Evolutionary conservation across 1,284 basidiomycete species (phyloP), one percentile per base, ranked within the genome.

Genomic region (Tilletia caries): DNA sequence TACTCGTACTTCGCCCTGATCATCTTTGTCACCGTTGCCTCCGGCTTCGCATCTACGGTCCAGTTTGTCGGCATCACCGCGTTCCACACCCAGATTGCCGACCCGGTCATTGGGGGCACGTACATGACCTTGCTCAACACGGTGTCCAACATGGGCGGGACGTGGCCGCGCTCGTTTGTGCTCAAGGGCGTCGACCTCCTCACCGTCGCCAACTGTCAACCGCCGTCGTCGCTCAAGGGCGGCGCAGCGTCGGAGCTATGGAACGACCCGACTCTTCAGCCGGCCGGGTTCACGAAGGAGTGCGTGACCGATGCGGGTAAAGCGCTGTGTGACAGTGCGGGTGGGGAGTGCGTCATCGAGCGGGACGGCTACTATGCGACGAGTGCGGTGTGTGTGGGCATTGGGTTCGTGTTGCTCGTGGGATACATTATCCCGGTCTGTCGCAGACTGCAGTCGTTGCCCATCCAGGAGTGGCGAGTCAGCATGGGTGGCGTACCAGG

Each of bases 31-130:
- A 98, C 93, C 0, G 89, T 98, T 23, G 77, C 93, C 23, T 89
- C 90, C 23, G 92, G 91, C 29, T 93, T 98, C 81, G 88, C 93
- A 0, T 95, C 93, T 67, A 98, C 96, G 6, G 91, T 98, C 12
- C 95, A 98, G 84, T 99, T 98, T 80, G 95, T 98, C 25, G 95
- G 95, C 20, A 95, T 98, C 75, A 93, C 93, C 10, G 95, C 96
- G 2, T 98, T 98, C 88, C 95, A 98, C 82, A 98, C 95, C 1
- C 90, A 92, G 71, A 91, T 99, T 66, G 94, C 96, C 0, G 96
- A 99, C 82, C 96, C 96, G 0, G 82, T 97, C 18, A 98, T 99
- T 72, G 96, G 96, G 34, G 96, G 81, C 44, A 82, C 81, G 1
- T 82, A 82, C 73, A 82, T 82, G 80, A 82, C 81, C 91, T 86